These are phyloP conservation scores for Xylaria sp. DNA, from an alignment of 2,329 filamentous ascomycete genomes.

Conservation along the genomic window DNA sequence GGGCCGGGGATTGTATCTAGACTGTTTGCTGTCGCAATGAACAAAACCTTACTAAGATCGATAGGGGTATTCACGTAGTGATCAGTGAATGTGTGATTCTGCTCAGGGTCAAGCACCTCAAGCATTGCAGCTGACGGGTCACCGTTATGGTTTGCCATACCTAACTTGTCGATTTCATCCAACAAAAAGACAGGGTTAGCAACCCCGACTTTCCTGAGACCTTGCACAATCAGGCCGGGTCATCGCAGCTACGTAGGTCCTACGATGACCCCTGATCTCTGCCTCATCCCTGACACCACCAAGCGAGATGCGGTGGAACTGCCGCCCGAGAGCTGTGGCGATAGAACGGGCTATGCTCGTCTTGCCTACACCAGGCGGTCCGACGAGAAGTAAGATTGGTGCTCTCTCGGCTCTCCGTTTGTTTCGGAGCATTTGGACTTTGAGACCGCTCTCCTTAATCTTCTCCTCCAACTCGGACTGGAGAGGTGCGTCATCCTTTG, in stretches of 20 bases:
- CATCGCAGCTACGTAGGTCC: slow-evolving; percentile 99
- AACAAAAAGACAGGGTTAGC: slow-evolving; percentile 94
- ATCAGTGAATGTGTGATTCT: slow-evolving; percentile 93
- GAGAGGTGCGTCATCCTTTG: slow-evolving; percentile 38
- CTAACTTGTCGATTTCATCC: slow-evolving; percentile 98
- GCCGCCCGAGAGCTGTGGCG: slow-evolving; percentile 86
- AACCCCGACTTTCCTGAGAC: slow-evolving; percentile 92
- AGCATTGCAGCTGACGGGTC: slow-evolving; percentile 98
- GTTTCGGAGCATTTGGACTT: slow-evolving; percentile 76
- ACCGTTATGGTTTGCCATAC: slow-evolving; percentile 87
- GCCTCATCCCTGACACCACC: slow-evolving; percentile 96
- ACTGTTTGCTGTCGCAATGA: slow-evolving; percentile 95
- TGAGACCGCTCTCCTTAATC: slow-evolving; percentile 58
- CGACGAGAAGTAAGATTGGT: slow-evolving; percentile 90
- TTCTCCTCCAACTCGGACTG: slow-evolving; percentile 48
- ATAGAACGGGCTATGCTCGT: slow-evolving; percentile 94
- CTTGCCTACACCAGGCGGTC: slow-evolving; percentile 94
- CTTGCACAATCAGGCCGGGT: slow-evolving; percentile 92
- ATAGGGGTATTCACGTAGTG: slow-evolving; percentile 97
- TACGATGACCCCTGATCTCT: slow-evolving; percentile 91
- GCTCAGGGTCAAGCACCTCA: slow-evolving; percentile 95
- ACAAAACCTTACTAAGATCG: slow-evolving; percentile 93
- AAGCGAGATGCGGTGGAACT: slow-evolving; percentile 96
- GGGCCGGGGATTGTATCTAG: slow-evolving; percentile 95
- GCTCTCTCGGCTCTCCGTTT: slow-evolving; percentile 93